Evolutionary conservation across 768 basidiomycete genomes (phyloP).

Genomic region (Solioccasus polychromus): DNA sequence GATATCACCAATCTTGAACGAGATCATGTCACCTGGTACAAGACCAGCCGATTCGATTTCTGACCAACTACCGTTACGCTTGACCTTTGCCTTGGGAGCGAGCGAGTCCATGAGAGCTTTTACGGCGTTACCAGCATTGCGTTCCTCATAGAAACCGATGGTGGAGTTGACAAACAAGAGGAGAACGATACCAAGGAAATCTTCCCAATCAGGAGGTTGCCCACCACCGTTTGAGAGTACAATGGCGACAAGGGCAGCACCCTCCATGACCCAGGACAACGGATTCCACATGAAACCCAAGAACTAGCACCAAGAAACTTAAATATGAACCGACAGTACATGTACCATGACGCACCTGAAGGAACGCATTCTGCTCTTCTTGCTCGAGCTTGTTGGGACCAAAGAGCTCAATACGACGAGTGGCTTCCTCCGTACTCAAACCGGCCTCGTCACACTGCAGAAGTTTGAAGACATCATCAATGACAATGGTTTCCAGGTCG

Average conservation of each 20-base stretch:
- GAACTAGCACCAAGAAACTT: conserved; percentile 47
- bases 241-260: conserved; percentile 91
- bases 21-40: conserved; percentile 93
- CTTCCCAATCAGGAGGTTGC: conserved; percentile 91
- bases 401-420: conserved; percentile 85
- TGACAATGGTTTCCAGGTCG: conserved; percentile 94
- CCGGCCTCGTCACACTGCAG: conserved; percentile 88
- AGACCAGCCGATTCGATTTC: conserved; percentile 90
- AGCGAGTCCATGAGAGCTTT: conserved; percentile 99
- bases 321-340: background rate
- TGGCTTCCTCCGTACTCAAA: conserved; percentile 70
- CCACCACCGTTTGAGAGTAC: conserved; percentile 90
- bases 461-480: conserved; percentile 95
- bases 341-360: conserved; percentile 54
- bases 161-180: conserved; percentile 91
- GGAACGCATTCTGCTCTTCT: conserved; percentile 87
- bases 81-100: conserved; percentile 95
- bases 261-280: conserved; percentile 99
- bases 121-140: conserved; percentile 96
- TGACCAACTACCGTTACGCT: conserved; percentile 77
- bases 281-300: conserved; percentile 99
- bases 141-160: conserved; percentile 98
- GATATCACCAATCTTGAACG: conserved; percentile 99
- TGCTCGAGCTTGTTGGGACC: conserved; percentile 93
- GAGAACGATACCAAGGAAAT: conserved; percentile 94